Conservation (phyloP, 1,139 yeast species). For the Pneumocystis canis region DNA sequence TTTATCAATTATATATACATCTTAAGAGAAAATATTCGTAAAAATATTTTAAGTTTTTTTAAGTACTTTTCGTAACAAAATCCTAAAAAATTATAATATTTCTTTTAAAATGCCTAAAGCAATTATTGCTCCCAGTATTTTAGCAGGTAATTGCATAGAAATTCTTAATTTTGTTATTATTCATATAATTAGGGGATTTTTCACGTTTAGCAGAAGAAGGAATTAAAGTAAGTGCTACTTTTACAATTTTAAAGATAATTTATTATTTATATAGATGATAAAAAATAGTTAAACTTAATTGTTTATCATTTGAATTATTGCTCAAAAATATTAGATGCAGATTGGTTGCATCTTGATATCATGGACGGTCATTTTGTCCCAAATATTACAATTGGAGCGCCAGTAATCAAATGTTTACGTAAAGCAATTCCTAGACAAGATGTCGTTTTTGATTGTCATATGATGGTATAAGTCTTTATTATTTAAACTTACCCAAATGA, state of each 20-base stretch:
- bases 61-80: background rate
- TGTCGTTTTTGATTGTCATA: slow-evolving; percentile 92
- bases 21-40: too few relatives aligned
- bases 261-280: background rate
- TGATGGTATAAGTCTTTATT: slow-evolving; percentile 58
- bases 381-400: slow-evolving; percentile 85
- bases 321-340: slow-evolving; percentile 21
- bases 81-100: background rate
- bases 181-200: slow-evolving; percentile 49
- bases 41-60: background rate
- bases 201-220: slow-evolving; percentile 1
- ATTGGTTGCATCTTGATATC: slow-evolving; percentile 95
- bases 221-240: background rate
- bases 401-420: slow-evolving; percentile 69
- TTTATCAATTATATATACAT: too few relatives aligned
- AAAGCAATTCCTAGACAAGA: slow-evolving; percentile 54
- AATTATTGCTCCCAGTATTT: slow-evolving; percentile 87
- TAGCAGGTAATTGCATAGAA: slow-evolving; percentile 41
- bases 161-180: slow-evolving; percentile 38
- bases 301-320: background rate
- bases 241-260: background rate
- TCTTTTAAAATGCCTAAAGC: slow-evolving; percentile 25
- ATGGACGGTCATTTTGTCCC: slow-evolving; percentile 99
- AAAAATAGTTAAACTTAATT: background rate
- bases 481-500: background rate